These are phyloP conservation scores for Coprinopsis sp. DNA, from an alignment of 768 basidiomycete genomes.

Conservation along the genomic window DNA sequence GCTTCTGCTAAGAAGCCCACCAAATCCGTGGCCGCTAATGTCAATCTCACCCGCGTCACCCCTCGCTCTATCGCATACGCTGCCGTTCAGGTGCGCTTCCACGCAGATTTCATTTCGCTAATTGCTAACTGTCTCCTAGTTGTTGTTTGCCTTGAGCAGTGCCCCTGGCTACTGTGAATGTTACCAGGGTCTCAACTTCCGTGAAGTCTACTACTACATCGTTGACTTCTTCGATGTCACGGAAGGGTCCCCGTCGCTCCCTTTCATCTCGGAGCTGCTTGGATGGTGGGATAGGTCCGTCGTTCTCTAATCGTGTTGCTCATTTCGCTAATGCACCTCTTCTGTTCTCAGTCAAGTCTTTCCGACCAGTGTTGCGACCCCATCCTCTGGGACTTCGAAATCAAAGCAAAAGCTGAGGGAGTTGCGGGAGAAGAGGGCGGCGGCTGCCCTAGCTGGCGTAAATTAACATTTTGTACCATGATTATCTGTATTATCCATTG, in stretches of 20 bases:
- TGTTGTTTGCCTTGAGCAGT: conserved; percentile 18
- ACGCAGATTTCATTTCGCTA: conserved; percentile 5
- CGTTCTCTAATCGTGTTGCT: too few relatives aligned
- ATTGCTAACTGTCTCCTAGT: conserved; percentile 11
- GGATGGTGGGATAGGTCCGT: conserved; percentile 14
- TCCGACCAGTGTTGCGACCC: too few relatives aligned
- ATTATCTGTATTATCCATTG: too few relatives aligned
- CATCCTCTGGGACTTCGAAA: too few relatives aligned
- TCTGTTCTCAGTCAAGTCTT: too few relatives aligned
- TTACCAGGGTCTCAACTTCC: conserved; percentile 19
- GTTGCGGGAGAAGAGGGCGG: too few relatives aligned
- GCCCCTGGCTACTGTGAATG: conserved; percentile 9
- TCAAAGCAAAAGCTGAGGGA: too few relatives aligned
- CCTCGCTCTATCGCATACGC: conserved; percentile 26
- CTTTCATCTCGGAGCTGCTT: conserved; percentile 10
- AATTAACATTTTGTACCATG: too few relatives aligned
- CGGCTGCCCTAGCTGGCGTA: too few relatives aligned
- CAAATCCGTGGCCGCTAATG: conserved; percentile 10
- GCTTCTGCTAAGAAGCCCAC: too few relatives aligned
- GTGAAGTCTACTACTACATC: conserved; percentile 15
- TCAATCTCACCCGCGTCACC: conserved; percentile 19
- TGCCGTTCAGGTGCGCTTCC: conserved; percentile 22
- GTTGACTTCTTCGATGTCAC: conserved; percentile 17
- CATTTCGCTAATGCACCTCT: too few relatives aligned
- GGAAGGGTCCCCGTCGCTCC: conserved; percentile 5